Conservation (phyloP, 192 early-diverging fungal genomes). For the Spizellomyces punctatus region DNA sequence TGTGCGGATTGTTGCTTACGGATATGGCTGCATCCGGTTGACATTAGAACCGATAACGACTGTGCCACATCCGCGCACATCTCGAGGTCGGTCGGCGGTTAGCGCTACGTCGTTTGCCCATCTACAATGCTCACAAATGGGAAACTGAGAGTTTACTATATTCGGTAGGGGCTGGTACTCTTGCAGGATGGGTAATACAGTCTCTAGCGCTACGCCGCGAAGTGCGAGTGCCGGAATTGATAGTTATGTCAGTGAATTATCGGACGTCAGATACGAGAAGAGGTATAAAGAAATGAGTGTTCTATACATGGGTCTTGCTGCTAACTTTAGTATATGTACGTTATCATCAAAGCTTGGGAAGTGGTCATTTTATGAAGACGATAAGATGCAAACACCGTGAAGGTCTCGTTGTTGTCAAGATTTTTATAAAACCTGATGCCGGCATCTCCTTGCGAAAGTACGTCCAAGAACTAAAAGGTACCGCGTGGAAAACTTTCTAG, state of each 20-base stretch:
- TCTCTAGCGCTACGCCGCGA: slow-evolving; percentile 63
- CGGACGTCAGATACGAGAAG: slow-evolving; percentile 71
- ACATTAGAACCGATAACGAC: no score
- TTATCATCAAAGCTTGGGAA: slow-evolving; percentile 67
- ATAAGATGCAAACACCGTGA: slow-evolving; percentile 80
- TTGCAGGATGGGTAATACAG: slow-evolving; percentile 67
- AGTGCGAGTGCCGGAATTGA: slow-evolving; percentile 68
- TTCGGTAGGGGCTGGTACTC: background rate
- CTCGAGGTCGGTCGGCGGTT: no score
- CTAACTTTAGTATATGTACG: no score
- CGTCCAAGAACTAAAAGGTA: slow-evolving; percentile 62
- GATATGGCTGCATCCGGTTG: no score
- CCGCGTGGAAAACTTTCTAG: background rate
- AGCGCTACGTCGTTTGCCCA: no score
- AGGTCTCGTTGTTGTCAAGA: slow-evolving; percentile 85
- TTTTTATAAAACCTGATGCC: slow-evolving; percentile 86
- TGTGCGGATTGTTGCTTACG: no score
- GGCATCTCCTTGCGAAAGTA: slow-evolving; percentile 58
- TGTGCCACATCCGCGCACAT: no score
- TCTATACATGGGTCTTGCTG: background rate
- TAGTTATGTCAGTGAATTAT: slow-evolving; percentile 72
- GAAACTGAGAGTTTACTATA: background rate
- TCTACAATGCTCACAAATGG: background rate
- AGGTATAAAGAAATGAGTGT: slow-evolving; percentile 49
- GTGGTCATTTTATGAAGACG: slow-evolving; percentile 93